phyloP scores from a whole-genome alignment of 306 rosid species.

The Gillenia trifoliata region DNA sequence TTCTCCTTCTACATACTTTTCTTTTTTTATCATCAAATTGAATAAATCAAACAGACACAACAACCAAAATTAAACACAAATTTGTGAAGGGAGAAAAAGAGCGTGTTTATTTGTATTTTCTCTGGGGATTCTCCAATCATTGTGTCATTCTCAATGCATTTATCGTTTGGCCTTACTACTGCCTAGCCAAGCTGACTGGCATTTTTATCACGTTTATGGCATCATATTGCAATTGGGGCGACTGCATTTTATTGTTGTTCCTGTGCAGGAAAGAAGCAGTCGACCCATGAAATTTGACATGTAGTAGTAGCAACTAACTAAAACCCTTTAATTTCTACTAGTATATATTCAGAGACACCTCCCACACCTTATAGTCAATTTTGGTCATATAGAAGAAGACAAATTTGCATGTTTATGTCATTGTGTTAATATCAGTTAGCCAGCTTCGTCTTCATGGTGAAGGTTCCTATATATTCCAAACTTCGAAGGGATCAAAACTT shows the following conservation, averaged over 20 bases:
- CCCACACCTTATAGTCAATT: neutral
- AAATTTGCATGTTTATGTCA: neutral
- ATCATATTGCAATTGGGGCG: neutral
- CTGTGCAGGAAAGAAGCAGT: neutral
- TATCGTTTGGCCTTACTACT: neutral
- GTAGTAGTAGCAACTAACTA: neutral
- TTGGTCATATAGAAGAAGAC: neutral
- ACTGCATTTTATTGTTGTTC: neutral
- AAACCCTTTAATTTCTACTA: neutral
- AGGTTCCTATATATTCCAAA: neutral
- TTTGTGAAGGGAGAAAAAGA: too few species aligned
- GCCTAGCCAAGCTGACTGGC: neutral
- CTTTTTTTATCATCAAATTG: neutral
- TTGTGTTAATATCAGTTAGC: neutral
- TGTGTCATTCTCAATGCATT: neutral
- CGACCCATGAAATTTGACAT: neutral
- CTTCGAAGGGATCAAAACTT: too few species aligned
- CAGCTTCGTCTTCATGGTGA: neutral
- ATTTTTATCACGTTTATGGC: neutral
- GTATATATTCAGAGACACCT: neutral
- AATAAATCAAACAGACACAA: too few species aligned
- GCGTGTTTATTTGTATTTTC: neutral
- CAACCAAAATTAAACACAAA: too few species aligned
- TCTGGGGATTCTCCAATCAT: neutral
- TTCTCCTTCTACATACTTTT: neutral